Percentiles rank a stretch among this genome's conserved stretches.
phyloP scores from a whole-genome alignment of 2,329 filamentous ascomycete genomes.

The Sarocladium kiliense region DNA sequence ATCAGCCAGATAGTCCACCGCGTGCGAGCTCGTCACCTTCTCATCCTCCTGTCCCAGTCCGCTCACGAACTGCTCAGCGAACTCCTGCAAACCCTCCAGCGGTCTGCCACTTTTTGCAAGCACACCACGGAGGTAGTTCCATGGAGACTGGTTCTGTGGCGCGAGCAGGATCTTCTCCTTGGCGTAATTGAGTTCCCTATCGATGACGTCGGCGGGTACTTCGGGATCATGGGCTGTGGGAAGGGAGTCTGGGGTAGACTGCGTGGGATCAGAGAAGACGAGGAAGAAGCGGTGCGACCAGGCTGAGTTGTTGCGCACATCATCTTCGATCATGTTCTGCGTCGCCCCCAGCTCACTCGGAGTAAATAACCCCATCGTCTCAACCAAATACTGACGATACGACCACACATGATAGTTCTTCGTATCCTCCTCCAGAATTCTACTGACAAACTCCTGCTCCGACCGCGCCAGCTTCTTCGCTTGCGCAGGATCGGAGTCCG shows the following conservation, averaged over 20 bases:
- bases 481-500: constrained; percentile 45
- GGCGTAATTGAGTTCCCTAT: constrained; percentile 71
- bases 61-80: constrained; percentile 47
- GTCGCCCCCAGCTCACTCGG: constrained; percentile 67
- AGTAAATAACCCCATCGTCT: constrained; percentile 63
- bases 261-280: constrained; percentile 63
- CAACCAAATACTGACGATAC: constrained; percentile 72
- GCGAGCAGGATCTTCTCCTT: constrained; percentile 69
- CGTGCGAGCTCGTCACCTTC: constrained; percentile 55
- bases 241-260: constrained; percentile 39
- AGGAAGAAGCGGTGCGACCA: constrained; percentile 97
- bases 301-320: constrained; percentile 92
- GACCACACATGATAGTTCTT: constrained; percentile 99
- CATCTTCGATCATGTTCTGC: constrained; percentile 66
- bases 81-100: constrained; percentile 39
- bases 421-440: constrained; percentile 78
- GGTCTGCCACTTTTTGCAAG: constrained; percentile 59
- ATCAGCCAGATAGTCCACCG: constrained; percentile 68
- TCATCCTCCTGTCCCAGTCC: constrained; percentile 42
- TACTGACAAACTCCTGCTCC: constrained; percentile 70
- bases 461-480: constrained; percentile 53
- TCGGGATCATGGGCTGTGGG: constrained; percentile 48
- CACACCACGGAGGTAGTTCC: constrained; percentile 84
- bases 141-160: constrained; percentile 90
- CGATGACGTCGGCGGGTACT: constrained; percentile 58